phyloP scores from a whole-genome alignment of 2,329 filamentous ascomycete genomes.

The Fusarium chaquense region DNA sequence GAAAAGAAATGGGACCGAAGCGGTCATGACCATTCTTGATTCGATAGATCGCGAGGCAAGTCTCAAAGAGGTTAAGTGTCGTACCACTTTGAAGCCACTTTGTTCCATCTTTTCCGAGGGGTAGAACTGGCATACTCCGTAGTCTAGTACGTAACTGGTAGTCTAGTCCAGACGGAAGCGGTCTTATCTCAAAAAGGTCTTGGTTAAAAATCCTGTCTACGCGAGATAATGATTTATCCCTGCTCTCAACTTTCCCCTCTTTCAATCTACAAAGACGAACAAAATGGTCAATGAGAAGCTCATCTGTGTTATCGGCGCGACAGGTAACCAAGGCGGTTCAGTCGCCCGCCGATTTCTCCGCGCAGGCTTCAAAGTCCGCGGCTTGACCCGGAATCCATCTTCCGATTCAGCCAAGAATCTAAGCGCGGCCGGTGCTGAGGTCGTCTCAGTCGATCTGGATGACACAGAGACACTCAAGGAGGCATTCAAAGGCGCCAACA shows the following conservation, averaged over 20 bases:
- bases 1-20: not conserved
- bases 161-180: not conserved
- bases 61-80: not conserved
- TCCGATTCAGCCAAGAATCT: slow-evolving; percentile 58
- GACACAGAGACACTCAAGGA: slow-evolving; percentile 54
- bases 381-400: slow-evolving; percentile 59
- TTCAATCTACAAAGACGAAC: not conserved
- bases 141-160: no score
- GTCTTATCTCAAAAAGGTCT: not conserved
- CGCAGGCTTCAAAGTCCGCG: slow-evolving; percentile 59
- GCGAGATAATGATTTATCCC: not conserved
- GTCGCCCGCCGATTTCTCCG: slow-evolving; percentile 62
- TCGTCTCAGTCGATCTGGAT: slow-evolving; percentile 59
- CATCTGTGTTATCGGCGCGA: slow-evolving; percentile 61
- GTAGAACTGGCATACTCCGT: no score
- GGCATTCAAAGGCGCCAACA: slow-evolving; percentile 59
- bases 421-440: slow-evolving; percentile 57
- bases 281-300: slow-evolving; percentile 50
- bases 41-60: not conserved
- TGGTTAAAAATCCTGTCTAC: not conserved
- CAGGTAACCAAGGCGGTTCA: slow-evolving; percentile 65
- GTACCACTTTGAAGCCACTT: not conserved
- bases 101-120: not conserved
- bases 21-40: not conserved
- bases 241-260: not conserved